Evolutionary conservation across 1,139 yeast species (phyloP), one percentile per base, ranked within the genome.

Genomic region (Nematodospora anomalae): DNA sequence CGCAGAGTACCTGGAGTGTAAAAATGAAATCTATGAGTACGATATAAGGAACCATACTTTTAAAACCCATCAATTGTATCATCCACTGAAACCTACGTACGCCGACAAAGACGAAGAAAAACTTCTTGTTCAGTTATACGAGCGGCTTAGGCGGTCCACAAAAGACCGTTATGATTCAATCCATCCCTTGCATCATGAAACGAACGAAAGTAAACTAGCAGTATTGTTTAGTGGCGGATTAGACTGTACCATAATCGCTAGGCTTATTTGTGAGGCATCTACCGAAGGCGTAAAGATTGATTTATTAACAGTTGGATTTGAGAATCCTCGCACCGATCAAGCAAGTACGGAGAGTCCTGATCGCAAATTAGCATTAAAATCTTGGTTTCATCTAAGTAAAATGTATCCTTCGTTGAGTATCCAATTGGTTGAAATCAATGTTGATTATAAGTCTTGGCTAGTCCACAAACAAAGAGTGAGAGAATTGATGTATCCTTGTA

Each of bases 281-380:
- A 38, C 44, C 3, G 7, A 6, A 18, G 21, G 21, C 8, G 8
- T 8, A 18, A 18, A 6, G 7, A 53, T 69, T 10, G 97, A 92
- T 55, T 65, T 92, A n/a, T 56, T 94, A n/a, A 90, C 92, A 38
- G 98, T 94, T 3, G 95, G 96, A 0, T 92, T 92, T 59, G 92
- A 86, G 46, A 92, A 90, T 50, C 92, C 90, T n/a, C 71, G 98
- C 38, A 81, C 90, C 0, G 76, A 78, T 1, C 61, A 76, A 22
- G 38, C 50, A n/a, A 81, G 87, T 0, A 51, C 58, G 0, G 75
- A 76, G 21, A 83, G 95, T 2, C 98, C 98, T 0, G 99, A 92
- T 60, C 64, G 98, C 30, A 62, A 71, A 38, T 64, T 92, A 9
- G 95, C 95, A 1, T 59, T 68, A 13, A 68, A 72, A 39, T 83